phyloP scores from a whole-genome alignment of 352 stramenopile species.

The Phytophthora citricola region DNA sequence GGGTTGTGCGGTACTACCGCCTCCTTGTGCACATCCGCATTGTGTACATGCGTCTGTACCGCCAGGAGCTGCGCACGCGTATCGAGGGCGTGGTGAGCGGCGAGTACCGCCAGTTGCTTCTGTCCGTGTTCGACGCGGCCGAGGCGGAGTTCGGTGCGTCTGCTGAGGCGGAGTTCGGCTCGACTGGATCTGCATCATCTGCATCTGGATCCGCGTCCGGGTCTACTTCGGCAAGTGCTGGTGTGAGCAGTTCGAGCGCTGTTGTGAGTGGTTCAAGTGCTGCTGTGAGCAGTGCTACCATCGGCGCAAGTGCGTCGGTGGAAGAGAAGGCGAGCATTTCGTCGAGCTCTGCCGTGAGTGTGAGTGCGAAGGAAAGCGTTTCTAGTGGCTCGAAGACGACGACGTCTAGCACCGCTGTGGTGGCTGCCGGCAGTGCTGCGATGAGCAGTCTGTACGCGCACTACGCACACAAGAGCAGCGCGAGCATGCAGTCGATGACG shows the following conservation, averaged over 20 bases:
- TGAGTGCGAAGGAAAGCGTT: background rate
- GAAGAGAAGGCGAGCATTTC: constrained; percentile 26
- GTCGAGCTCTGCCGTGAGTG: constrained; percentile 2
- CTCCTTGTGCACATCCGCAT: constrained; percentile 17
- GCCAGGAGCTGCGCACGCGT: constrained; percentile 63
- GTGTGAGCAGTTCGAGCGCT: background rate
- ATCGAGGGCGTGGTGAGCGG: constrained; percentile 75
- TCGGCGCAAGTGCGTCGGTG: constrained; percentile 10
- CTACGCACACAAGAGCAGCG: too few species aligned
- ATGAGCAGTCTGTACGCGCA: too few species aligned
- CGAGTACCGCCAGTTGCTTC: constrained; percentile 62
- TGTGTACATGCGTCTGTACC: constrained; percentile 53
- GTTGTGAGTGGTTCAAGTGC: constrained; percentile 7
- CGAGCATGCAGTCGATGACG: too few species aligned
- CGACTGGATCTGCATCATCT: too few species aligned
- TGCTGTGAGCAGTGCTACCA: constrained; percentile 12
- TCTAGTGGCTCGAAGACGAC: constrained; percentile 3
- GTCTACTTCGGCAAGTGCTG: constrained; percentile 15
- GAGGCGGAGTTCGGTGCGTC: constrained; percentile 20
- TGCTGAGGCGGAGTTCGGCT: background rate
- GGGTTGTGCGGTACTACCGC: too few species aligned
- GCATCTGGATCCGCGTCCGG: background rate
- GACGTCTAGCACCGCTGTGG: constrained; percentile 7
- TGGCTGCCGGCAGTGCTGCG: background rate
- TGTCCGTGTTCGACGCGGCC: constrained; percentile 28